Conservation (phyloP, 2,329 filamentous ascomycete genomes). For the Colletotrichum lentis region DNA sequence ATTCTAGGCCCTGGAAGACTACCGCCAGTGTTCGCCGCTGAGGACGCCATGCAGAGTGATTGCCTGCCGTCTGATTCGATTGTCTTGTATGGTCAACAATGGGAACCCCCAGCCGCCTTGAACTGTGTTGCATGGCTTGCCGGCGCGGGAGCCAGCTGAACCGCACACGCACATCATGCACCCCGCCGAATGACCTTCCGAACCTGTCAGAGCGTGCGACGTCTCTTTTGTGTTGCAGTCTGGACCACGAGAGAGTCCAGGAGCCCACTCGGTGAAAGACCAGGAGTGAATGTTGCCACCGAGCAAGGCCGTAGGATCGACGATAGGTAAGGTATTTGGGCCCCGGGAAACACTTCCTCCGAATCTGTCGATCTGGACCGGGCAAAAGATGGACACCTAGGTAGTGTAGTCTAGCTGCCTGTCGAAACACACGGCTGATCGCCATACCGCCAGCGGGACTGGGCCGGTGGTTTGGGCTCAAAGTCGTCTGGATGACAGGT, state of each 20-base stretch:
- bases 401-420: neutral
- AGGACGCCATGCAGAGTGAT: neutral
- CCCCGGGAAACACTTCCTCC: constrained; percentile 1
- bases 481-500: neutral
- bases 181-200: neutral
- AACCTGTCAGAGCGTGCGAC: neutral
- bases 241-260: neutral
- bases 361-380: neutral
- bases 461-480: neutral
- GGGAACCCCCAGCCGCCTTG: too few species aligned
- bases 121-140: neutral
- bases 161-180: neutral
- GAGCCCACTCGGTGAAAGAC: too few species aligned
- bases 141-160: neutral
- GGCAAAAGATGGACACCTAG: constrained; percentile 9
- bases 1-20: neutral
- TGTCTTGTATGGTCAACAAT: neutral
- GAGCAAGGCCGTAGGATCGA: neutral
- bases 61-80: neutral
- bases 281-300: neutral
- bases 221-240: neutral
- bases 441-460: neutral
- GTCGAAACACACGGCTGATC: constrained; percentile 1
- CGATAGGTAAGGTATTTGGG: neutral
- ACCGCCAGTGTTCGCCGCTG: neutral